Conservation (phyloP, 2,329 filamentous ascomycete genomes). For the Chrysoporthe puriensis region DNA sequence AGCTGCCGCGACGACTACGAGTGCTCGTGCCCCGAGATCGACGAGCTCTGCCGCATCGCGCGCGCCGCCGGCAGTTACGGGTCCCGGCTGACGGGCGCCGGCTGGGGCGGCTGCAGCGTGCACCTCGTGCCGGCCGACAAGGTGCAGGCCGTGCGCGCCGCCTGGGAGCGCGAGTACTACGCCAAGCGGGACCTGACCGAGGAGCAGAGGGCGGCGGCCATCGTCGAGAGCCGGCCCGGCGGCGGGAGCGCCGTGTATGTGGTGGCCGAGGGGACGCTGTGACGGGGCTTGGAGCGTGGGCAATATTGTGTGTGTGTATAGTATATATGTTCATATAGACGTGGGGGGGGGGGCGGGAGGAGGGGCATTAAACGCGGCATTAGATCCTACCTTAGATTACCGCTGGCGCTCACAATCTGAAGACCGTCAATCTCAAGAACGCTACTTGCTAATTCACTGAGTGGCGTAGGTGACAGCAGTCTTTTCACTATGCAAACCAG, state of each 20-base stretch:
- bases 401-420: background rate
- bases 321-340: background rate
- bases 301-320: background rate
- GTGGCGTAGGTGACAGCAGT: background rate
- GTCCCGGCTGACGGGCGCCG: conserved; percentile 85
- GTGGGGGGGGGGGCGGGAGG: too few relatives aligned
- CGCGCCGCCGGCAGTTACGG: conserved; percentile 79
- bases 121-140: conserved; percentile 87
- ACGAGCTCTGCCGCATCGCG: conserved; percentile 82
- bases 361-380: background rate
- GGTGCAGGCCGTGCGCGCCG: conserved; percentile 75
- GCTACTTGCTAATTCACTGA: too few relatives aligned
- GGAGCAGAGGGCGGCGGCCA: conserved; percentile 76
- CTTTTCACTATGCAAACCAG: background rate
- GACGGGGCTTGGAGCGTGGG: background rate
- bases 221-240: conserved; percentile 88
- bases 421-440: too few relatives aligned
- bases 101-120: conserved; percentile 96
- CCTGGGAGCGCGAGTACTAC: conserved; percentile 84
- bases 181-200: conserved; percentile 64
- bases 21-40: conserved; percentile 91
- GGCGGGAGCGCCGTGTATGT: conserved; percentile 66
- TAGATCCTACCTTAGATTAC: background rate
- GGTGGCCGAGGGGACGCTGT: conserved; percentile 37
- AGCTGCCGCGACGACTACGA: conserved; percentile 88